These are phyloP conservation scores for Allomyces javanicus DNA, from an alignment of 192 early-diverging fungal genomes.

Conservation along the genomic window DNA sequence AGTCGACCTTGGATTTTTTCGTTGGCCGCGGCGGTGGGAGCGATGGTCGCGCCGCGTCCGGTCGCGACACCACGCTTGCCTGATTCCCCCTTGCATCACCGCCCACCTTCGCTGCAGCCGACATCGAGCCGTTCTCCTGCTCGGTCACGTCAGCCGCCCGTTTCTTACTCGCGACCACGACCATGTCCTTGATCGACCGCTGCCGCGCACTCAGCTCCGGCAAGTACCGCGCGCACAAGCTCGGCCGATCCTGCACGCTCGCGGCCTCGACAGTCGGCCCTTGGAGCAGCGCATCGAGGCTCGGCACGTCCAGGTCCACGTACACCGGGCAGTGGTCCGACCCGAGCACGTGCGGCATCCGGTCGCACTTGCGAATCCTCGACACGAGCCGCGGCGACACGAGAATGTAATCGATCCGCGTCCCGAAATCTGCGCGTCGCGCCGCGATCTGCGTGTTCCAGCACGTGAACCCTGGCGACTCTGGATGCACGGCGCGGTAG, in stretches of 20 bases:
- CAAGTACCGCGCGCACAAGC: slow-evolving; percentile 31
- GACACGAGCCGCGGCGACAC: slow-evolving; percentile 23
- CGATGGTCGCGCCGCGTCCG: too few species aligned
- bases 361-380: slow-evolving; percentile 36
- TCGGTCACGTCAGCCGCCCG: neutral
- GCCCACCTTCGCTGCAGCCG: too few species aligned
- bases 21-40: too few species aligned
- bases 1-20: too few species aligned
- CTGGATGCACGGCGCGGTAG: slow-evolving; percentile 41
- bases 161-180: neutral
- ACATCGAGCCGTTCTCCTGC: too few species aligned
- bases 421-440: slow-evolving; percentile 15
- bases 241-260: slow-evolving; percentile 11
- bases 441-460: slow-evolving; percentile 25
- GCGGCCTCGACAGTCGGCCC: slow-evolving; percentile 4
- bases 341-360: slow-evolving; percentile 39
- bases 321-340: slow-evolving; percentile 68
- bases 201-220: slow-evolving; percentile 38
- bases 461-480: slow-evolving; percentile 13
- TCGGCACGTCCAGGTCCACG: slow-evolving; percentile 10
- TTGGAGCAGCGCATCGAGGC: slow-evolving; percentile 3
- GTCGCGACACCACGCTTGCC: too few species aligned
- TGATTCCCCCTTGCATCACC: too few species aligned
- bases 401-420: slow-evolving; percentile 59
- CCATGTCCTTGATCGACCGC: slow-evolving; percentile 19